Evolutionary conservation across 2,329 filamentous ascomycete genomes (phyloP), one percentile per base, ranked within the genome.

Genomic region (Verticillium longisporum): DNA sequence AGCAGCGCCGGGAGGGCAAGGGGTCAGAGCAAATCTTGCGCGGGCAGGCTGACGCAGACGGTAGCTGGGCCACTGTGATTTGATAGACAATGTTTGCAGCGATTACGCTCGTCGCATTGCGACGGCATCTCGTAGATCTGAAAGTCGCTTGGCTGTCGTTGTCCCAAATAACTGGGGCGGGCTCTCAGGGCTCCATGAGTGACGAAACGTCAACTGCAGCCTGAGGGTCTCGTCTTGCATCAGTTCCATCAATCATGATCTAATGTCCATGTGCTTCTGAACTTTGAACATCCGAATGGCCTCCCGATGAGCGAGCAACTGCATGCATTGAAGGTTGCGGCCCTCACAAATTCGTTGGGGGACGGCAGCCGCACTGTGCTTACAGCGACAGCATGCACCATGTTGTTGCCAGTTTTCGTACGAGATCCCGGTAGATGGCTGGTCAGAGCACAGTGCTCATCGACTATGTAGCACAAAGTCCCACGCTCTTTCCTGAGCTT

Each of bases 371-470:
- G 45, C 45, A 50, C 45, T 50, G 45, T 50, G 18, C 7, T 0
- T 1, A 1, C 3, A 13, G 45, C 18, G 7, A 50, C 18, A 1
- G 2, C n/a, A 4, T 2, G 5, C n/a, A 7, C 45, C 3, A 18
- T 4, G n/a, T n/a, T 4, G n/a, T 7, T 5, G 18, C 7, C 1
- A 1, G n/a, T 1, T 26, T 11, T 21, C 11, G 21, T 7, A 9
- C 9, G 45, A 26, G 2, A 26, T 5, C 11, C 9, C 7, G 13
- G 18, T n/a, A 26, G 45, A 11, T 1, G 11, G 13, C 45, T 26
- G 45, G 13, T 10, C n/a, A 7, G 5, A 50, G 11, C 18, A 50
- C 45, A 50, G 45, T 50, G 45, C 18, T 1, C 1, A 2, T 11
- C 7, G 2, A 26, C 18, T 18, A 11, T 26, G n/a, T 3, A 26